Base-by-base conservation (phyloP, 2,329 filamentous ascomycete species). In the Penicillium hordei region DNA sequence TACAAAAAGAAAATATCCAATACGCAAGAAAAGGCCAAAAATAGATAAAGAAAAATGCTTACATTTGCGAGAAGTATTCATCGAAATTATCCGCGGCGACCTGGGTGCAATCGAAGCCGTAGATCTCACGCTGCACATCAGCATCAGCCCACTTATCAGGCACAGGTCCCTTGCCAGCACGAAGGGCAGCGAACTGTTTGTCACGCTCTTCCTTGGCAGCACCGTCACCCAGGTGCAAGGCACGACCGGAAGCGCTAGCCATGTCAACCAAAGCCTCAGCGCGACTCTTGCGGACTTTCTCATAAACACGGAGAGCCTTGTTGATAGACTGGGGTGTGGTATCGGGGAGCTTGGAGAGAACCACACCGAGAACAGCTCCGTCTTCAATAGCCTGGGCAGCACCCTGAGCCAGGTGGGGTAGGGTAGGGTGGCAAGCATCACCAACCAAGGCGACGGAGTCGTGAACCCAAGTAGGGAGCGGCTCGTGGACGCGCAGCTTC, bases 71-170 rank as follows among this genome's bases (percentile, higher is more conserved):
- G 46, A 73, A 83, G 39, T 84, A 62, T 66, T 78, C 73, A 12
- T 80, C 77, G 68, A 85, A 86, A 58, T 75, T 74, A 43, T 84
- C 81, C 49, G 73, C 72, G 0, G 84, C 80, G 55, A 84, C 81
- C 65, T 78, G 73, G 49, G 83, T 78, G 67, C 85, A 86, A 72
- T 89, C 86, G 66, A 86, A 80, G 12, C 82, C 81, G 72, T 89
- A 89, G 59, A 89, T 83, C 79, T 83, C 82, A 71, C 82, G 80
- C 73, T 89, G 86, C 42, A 89, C 84, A 66, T 89, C 86, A 10
- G 86, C 85, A 71, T 87, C 87, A 3, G 85, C 85, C 87, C 87
- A 89, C 76, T 88, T 89, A 74, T 89, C 86, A 10, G 75, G 75
- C 9, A 75, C 75, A 21, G 77, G 79, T 1, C 79, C 79, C 68